Evolutionary conservation across 345 rosid genomes (phyloP).

Genomic region (Cochlearia excelsa): DNA sequence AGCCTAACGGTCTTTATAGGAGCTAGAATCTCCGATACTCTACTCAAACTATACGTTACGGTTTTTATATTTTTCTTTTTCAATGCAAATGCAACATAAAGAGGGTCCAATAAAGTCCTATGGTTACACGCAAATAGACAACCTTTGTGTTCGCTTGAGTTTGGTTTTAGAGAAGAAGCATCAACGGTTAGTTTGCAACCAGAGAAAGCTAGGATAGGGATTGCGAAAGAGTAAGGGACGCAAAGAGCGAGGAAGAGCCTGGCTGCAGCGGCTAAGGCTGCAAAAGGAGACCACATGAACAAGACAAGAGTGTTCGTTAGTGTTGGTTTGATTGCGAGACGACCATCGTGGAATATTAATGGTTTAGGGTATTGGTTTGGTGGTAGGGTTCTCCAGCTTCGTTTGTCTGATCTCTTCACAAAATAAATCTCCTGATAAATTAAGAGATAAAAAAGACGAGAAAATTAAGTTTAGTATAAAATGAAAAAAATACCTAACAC

Average conservation of each 20-base stretch:
- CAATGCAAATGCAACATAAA: slow-evolving; percentile 45
- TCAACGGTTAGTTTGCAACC: slow-evolving; percentile 41
- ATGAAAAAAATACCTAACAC: slow-evolving; percentile 24
- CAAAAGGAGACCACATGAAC: slow-evolving; percentile 74
- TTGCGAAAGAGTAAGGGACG: slow-evolving; percentile 48
- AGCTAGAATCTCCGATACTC: slow-evolving; percentile 57
- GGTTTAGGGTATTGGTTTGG: slow-evolving; percentile 52
- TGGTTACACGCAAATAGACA: slow-evolving; percentile 71
- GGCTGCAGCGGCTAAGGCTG: slow-evolving; percentile 37
- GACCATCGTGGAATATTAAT: slow-evolving; percentile 77
- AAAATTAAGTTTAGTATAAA: slow-evolving; percentile 12
- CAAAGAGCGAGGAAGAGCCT: slow-evolving; percentile 40
- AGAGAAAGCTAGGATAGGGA: slow-evolving; percentile 37
- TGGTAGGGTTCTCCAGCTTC: slow-evolving; percentile 51
- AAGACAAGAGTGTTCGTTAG: slow-evolving; percentile 45
- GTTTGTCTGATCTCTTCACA: slow-evolving; percentile 55
- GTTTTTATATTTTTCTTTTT: slow-evolving; percentile 51
- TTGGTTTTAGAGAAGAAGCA: slow-evolving; percentile 1
- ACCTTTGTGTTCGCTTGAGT: slow-evolving; percentile 29
- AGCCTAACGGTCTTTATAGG: slow-evolving; percentile 67
- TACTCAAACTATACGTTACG: slow-evolving; percentile 73
- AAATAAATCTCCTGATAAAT: slow-evolving; percentile 51
- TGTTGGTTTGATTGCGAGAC: slow-evolving; percentile 65
- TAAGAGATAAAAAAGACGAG: not conserved
- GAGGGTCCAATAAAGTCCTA: slow-evolving; percentile 71